Evolutionary conservation across 2,329 filamentous ascomycete genomes (phyloP).

Genomic region (Neopestalotiopsis rosae): DNA sequence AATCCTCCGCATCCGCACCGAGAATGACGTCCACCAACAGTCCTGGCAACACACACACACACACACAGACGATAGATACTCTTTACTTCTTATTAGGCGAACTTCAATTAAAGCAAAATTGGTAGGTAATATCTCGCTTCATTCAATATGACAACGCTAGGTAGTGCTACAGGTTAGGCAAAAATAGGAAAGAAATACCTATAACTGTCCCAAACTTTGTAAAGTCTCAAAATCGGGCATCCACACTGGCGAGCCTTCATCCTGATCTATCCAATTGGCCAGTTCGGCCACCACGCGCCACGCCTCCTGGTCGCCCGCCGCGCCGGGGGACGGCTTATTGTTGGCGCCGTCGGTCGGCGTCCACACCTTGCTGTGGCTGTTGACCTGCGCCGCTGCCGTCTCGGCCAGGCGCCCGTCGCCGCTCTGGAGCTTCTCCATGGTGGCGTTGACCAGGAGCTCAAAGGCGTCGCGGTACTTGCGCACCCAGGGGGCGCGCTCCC

Average conservation of each 20-base stretch:
- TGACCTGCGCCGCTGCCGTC: conserved; percentile 8
- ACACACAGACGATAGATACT: no score
- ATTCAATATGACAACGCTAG: neutral
- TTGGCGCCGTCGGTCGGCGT: conserved; percentile 7
- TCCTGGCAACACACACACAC: no score
- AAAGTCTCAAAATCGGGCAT: conserved; percentile 37
- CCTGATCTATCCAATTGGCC: conserved; percentile 37
- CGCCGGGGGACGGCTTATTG: conserved; percentile 1
- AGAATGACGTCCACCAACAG: neutral
- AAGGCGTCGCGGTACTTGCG: conserved; percentile 54
- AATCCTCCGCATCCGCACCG: neutral
- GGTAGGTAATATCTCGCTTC: no score
- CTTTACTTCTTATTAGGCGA: no score
- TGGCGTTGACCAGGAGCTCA: conserved; percentile 49
- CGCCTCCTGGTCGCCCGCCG: conserved; percentile 23
- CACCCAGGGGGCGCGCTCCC: conserved; percentile 52
- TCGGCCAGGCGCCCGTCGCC: conserved; percentile 30
- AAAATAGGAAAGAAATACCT: neutral
- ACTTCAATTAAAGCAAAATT: no score
- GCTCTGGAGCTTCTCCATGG: conserved; percentile 50
- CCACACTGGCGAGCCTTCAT: conserved; percentile 32
- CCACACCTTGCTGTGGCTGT: conserved; percentile 2
- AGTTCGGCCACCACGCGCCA: conserved; percentile 36
- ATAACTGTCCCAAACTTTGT: conserved; percentile 27
- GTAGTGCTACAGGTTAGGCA: neutral